Evolutionary conservation across 1,284 basidiomycete genomes (phyloP).

Genomic region (Xerocomus nothofagi): DNA sequence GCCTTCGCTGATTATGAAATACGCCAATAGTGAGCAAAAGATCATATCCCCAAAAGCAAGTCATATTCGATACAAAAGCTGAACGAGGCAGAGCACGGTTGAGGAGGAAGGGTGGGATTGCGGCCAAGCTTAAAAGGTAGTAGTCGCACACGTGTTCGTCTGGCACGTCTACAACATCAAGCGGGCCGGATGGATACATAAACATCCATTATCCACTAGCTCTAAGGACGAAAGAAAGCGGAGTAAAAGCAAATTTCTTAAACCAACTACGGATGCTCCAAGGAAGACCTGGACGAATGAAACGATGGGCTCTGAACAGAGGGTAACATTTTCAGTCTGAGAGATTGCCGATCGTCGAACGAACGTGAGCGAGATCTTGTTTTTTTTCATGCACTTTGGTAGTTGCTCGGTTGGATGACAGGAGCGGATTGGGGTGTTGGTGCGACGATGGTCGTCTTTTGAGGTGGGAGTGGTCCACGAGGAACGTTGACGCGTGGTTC

Average conservation of each 20-base stretch:
- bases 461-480: conserved; percentile 37
- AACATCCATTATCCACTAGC: conserved; percentile 78
- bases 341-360: too few relatives aligned
- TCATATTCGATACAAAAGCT: background rate
- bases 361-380: too few relatives aligned
- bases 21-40: too few relatives aligned
- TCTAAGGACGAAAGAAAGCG: conserved; percentile 67
- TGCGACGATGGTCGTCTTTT: conserved; percentile 13
- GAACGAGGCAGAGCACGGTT: background rate
- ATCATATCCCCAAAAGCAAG: background rate
- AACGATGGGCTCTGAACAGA: background rate
- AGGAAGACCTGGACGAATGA: conserved; percentile 25
- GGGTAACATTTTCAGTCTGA: too few relatives aligned
- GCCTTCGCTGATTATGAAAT: too few relatives aligned
- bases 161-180: conserved; percentile 46
- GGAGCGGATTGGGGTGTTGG: conserved; percentile 18
- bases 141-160: conserved; percentile 37
- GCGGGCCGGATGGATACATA: conserved; percentile 57
- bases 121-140: too few relatives aligned
- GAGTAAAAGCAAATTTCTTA: conserved; percentile 53
- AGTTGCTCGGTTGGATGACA: conserved; percentile 25
- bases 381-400: conserved; percentile 27
- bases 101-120: too few relatives aligned
- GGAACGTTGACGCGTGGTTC: conserved; percentile 41
- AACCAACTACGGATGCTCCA: conserved; percentile 26